A percentile compares a stretch with the other conserved stretches of the same genome.
Conservation (phyloP, 495 filamentous ascomycete genomes). For the Hypoxylon rickii region DNA sequence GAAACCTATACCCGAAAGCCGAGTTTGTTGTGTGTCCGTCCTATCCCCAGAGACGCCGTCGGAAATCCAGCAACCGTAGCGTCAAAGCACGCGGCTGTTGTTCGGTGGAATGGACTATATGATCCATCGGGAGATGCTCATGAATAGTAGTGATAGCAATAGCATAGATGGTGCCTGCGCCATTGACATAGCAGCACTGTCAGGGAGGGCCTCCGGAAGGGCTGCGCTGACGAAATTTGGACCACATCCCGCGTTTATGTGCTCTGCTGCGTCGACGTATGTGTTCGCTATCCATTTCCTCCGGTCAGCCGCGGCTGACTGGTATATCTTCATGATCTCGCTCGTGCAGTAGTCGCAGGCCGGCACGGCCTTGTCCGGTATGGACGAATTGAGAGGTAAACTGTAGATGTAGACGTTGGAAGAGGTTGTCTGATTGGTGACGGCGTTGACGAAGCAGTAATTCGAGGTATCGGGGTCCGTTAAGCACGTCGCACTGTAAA, state of each 20-base stretch:
- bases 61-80: slow-evolving; percentile 7
- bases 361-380: slow-evolving; percentile 66
- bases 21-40: slow-evolving; percentile 4
- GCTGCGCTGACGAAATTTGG: slow-evolving; percentile 63
- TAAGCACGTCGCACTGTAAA: slow-evolving; percentile 81
- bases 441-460: slow-evolving; percentile 83
- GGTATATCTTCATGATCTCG: slow-evolving; percentile 72
- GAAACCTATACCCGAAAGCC: slow-evolving; percentile 11
- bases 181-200: slow-evolving; percentile 14
- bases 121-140: slow-evolving; percentile 20
- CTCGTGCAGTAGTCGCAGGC: slow-evolving; percentile 71
- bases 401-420: slow-evolving; percentile 80
- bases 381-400: slow-evolving; percentile 72
- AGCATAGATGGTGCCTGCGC: slow-evolving; percentile 28
- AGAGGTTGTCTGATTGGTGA: slow-evolving; percentile 70
- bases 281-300: slow-evolving; percentile 59
- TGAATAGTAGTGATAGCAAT: slow-evolving; percentile 22
- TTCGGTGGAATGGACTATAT: slow-evolving; percentile 1
- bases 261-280: slow-evolving; percentile 66
- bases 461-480: slow-evolving; percentile 55
- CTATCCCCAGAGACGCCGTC: slow-evolving; percentile 25
- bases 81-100: not conserved
- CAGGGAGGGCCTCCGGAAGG: slow-evolving; percentile 49
- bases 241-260: slow-evolving; percentile 69
- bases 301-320: slow-evolving; percentile 61